Evolutionary conservation across 2,329 filamentous ascomycete species (phyloP).

Genomic region (Phaeosphaeria sp.): DNA sequence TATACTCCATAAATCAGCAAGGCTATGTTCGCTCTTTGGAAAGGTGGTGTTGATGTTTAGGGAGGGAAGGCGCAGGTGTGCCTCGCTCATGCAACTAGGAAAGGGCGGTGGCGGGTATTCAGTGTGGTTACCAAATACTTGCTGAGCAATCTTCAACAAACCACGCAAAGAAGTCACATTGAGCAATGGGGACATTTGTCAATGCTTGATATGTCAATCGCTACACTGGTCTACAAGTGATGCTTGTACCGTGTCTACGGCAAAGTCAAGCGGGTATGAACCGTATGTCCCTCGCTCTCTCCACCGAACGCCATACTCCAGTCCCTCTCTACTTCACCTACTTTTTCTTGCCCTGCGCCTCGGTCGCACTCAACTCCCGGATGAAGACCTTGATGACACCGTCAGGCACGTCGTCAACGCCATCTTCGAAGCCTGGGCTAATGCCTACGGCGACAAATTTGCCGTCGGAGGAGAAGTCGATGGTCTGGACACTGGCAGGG

Average conservation of each 20-base stretch:
- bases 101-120: background rate
- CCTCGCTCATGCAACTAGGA: background rate
- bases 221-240: background rate
- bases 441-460: constrained; percentile 79
- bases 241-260: background rate
- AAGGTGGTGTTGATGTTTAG: background rate
- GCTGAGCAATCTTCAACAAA: background rate
- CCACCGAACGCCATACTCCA: constrained; percentile 1
- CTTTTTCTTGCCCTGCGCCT: constrained; percentile 86
- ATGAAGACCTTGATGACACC: constrained; percentile 76
- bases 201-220: background rate
- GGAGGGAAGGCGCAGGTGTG: background rate
- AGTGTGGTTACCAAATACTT: background rate
- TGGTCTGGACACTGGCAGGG: constrained; percentile 75
- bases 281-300: background rate
- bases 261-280: constrained; percentile 1
- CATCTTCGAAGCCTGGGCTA: constrained; percentile 88
- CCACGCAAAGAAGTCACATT: background rate
- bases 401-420: constrained; percentile 80
- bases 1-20: background rate
- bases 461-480: constrained; percentile 80
- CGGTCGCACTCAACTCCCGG: constrained; percentile 82
- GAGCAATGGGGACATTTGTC: background rate
- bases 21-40: background rate
- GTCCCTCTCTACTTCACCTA: constrained; percentile 9